A percentile compares a stretch with the other conserved stretches of the same genome.
phyloP scores from a whole-genome alignment of 179 eudicot genomes.

The Nepenthes alata region DNA sequence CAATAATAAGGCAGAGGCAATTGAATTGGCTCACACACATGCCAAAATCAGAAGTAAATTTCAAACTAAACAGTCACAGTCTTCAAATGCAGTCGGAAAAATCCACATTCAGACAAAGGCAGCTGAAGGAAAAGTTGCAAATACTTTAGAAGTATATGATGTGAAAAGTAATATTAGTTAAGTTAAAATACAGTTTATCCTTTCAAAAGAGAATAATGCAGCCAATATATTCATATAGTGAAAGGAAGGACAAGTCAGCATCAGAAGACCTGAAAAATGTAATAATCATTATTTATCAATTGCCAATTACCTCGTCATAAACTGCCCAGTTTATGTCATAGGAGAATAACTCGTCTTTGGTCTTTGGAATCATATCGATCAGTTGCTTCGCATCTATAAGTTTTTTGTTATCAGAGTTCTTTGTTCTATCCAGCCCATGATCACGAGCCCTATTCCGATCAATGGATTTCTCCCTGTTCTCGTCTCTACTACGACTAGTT shows the following conservation, averaged over 20 bases:
- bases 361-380: slow-evolving; percentile 94
- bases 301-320: slow-evolving; percentile 67
- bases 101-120: too few species aligned
- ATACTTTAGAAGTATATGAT: too few species aligned
- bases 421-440: slow-evolving; percentile 27
- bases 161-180: too few species aligned
- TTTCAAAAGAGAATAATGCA: too few species aligned
- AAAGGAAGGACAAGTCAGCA: neutral
- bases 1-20: neutral
- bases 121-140: too few species aligned
- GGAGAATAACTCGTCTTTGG: slow-evolving; percentile 90
- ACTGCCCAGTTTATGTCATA: slow-evolving; percentile 77
- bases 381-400: slow-evolving; percentile 87
- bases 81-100: too few species aligned
- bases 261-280: neutral
- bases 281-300: neutral
- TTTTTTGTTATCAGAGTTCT: slow-evolving; percentile 37
- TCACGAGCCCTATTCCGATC: slow-evolving; percentile 37
- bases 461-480: slow-evolving; percentile 24
- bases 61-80: too few species aligned
- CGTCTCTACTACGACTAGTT: slow-evolving; percentile 31
- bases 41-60: too few species aligned
- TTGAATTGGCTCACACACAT: neutral
- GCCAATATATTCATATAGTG: too few species aligned
- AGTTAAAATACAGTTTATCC: too few species aligned